These are phyloP conservation scores for Pseudogymnoascus sp. DNA, from an alignment of 2,329 filamentous ascomycete species.

Conservation along the genomic window DNA sequence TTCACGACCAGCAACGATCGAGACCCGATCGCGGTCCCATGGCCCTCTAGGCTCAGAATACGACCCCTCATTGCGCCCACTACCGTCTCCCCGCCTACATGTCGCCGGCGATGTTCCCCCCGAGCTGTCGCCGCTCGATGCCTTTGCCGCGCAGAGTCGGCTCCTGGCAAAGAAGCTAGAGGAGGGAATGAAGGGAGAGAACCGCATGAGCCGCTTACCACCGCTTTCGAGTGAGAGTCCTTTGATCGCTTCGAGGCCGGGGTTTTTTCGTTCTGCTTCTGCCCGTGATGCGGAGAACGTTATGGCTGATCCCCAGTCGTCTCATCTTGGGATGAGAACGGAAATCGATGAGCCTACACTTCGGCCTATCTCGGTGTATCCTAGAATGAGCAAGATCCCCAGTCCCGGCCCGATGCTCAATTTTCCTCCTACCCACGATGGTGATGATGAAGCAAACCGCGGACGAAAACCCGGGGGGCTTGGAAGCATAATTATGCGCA, in stretches of 20 bases:
- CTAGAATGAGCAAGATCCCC: slow-evolving; percentile 57
- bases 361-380: slow-evolving; percentile 66
- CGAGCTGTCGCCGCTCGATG: slow-evolving; percentile 87
- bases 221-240: slow-evolving; percentile 77
- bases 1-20: slow-evolving; percentile 24
- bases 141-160: slow-evolving; percentile 85
- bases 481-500: neutral
- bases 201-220: slow-evolving; percentile 75
- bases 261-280: slow-evolving; percentile 71
- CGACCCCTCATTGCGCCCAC: slow-evolving; percentile 18
- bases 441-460: neutral
- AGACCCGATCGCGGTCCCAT: slow-evolving; percentile 25
- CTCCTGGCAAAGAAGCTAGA: slow-evolving; percentile 81
- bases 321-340: slow-evolving; percentile 41
- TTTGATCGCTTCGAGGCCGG: slow-evolving; percentile 66
- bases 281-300: slow-evolving; percentile 48
- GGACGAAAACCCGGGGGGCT: neutral
- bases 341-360: slow-evolving; percentile 44
- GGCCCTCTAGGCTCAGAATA: slow-evolving; percentile 17
- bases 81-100: slow-evolving; percentile 61
- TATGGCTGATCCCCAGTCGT: slow-evolving; percentile 22
- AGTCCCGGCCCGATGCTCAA: neutral
- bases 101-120: slow-evolving; percentile 76
- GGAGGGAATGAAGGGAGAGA: slow-evolving; percentile 63
- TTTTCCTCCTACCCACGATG: neutral